Evolutionary conservation across 306 rosid species (phyloP).

Genomic region (Quercus bicolor): DNA sequence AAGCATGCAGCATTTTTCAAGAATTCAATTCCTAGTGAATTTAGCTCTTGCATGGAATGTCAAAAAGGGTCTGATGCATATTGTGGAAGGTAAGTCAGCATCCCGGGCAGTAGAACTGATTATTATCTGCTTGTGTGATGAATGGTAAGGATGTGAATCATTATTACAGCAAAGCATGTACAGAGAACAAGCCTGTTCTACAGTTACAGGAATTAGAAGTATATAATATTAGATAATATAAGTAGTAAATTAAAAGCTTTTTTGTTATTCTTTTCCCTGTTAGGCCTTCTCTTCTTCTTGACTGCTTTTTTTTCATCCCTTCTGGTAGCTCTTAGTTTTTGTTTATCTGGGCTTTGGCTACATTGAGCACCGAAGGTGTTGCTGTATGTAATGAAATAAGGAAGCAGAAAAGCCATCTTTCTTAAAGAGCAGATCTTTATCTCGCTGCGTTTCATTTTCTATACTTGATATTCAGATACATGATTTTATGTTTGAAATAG

Average conservation of each 20-base stretch:
- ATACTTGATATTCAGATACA: no score
- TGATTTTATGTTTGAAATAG: no score
- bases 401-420: no score
- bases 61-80: slow-evolving; percentile 1
- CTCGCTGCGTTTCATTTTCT: no score
- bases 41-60: slow-evolving; percentile 6
- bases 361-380: no score
- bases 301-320: not conserved
- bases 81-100: slow-evolving; percentile 24
- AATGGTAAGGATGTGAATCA: slow-evolving; percentile 2
- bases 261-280: no score
- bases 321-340: no score
- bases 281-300: not conserved
- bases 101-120: slow-evolving; percentile 34
- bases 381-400: no score
- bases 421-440: no score
- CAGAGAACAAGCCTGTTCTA: slow-evolving; percentile 18
- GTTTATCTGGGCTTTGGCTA: no score
- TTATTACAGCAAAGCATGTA: slow-evolving; percentile 22
- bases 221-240: slow-evolving; percentile 8
- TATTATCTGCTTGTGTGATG: slow-evolving; percentile 42
- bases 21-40: not conserved
- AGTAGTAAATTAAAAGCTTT: not conserved
- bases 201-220: slow-evolving; percentile 8
- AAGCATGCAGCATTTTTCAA: not conserved